These are phyloP conservation scores for Penicillium subrubescens DNA, from an alignment of 495 filamentous ascomycete species.

Conservation along the genomic window DNA sequence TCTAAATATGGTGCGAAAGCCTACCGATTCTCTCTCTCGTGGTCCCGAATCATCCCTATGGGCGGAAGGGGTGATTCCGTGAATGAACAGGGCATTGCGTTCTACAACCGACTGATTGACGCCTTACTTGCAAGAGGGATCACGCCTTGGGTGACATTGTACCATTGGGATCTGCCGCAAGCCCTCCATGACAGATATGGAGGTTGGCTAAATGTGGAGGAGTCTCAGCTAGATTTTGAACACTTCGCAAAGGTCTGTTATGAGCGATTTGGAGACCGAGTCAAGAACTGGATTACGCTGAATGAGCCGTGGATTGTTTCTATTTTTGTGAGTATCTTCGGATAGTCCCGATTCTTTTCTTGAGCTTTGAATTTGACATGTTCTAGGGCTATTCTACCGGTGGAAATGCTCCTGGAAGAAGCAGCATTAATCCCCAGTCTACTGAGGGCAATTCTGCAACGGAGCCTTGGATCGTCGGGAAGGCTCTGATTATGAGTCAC, in stretches of 20 bases:
- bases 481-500: slow-evolving; percentile 43
- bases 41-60: slow-evolving; percentile 66
- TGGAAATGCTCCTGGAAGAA: slow-evolving; percentile 20
- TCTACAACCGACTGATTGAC: slow-evolving; percentile 46
- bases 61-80: slow-evolving; percentile 34
- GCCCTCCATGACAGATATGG: slow-evolving; percentile 45
- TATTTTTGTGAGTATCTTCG: slow-evolving; percentile 29
- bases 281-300: slow-evolving; percentile 52
- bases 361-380: neutral
- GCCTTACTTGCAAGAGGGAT: slow-evolving; percentile 39
- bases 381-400: slow-evolving; percentile 17
- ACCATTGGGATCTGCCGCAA: slow-evolving; percentile 52
- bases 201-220: slow-evolving; percentile 40
- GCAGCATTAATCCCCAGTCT: slow-evolving; percentile 24
- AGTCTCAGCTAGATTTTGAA: slow-evolving; percentile 46
- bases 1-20: slow-evolving; percentile 59
- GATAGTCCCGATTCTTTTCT: neutral
- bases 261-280: slow-evolving; percentile 38
- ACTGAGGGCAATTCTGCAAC: slow-evolving; percentile 28
- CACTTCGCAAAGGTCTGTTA: slow-evolving; percentile 44
- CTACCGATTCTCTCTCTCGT: slow-evolving; percentile 72
- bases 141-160: slow-evolving; percentile 46
- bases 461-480: slow-evolving; percentile 48
- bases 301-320: slow-evolving; percentile 51
- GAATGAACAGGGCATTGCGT: slow-evolving; percentile 42